Conservation (phyloP, 257 asterid genomes). For the Fraxinus anomala region DNA sequence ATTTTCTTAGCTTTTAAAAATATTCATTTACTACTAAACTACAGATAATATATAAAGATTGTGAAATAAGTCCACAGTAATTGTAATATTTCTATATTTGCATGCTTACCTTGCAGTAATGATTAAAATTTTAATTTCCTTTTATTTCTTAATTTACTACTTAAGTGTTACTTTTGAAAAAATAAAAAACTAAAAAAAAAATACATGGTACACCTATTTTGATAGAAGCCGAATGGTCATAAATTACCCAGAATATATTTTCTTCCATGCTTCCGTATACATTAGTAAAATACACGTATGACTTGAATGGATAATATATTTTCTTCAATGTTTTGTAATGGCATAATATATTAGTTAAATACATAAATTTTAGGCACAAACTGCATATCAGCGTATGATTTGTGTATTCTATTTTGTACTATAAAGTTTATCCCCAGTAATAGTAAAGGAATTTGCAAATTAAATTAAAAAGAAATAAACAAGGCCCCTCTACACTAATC, state of each 20-base stretch:
- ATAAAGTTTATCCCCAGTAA: neutral
- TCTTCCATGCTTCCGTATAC: neutral
- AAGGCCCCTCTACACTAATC: neutral
- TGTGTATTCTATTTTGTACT: neutral
- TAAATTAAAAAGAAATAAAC: too few species aligned
- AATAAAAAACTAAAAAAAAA: too few species aligned
- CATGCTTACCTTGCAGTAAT: too few species aligned
- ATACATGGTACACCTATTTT: neutral
- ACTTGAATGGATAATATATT: too few species aligned
- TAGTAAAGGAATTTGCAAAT: neutral
- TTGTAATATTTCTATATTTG: neutral
- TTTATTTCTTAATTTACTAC: neutral
- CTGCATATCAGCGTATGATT: neutral
- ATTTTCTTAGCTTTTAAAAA: neutral
- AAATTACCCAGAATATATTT: neutral
- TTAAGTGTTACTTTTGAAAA: neutral
- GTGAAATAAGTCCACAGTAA: neutral
- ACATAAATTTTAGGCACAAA: neutral
- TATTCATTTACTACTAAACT: neutral
- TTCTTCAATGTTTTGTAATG: neutral
- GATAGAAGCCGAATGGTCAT: neutral
- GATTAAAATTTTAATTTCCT: too few species aligned
- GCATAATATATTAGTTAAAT: neutral
- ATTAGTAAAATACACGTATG: too few species aligned
- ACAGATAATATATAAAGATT: neutral